Evolutionary conservation across 129 eudicot species (phyloP), one percentile per base, ranked within the genome.

Genomic region (Dittrichia graveolens): DNA sequence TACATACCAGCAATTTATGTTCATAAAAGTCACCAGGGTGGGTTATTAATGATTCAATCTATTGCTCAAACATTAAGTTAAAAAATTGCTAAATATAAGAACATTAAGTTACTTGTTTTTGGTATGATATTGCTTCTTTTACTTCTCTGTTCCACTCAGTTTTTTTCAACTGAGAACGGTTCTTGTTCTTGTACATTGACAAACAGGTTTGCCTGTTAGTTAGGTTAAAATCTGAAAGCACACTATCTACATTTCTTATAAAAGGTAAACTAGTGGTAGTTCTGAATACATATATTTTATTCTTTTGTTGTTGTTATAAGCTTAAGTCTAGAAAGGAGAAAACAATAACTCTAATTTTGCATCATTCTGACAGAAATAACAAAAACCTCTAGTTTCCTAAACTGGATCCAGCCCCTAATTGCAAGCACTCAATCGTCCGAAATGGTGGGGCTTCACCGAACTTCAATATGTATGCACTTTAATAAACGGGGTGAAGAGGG

Each of bases 391-490:
- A 75, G 41, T 63, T 75, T 37, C 66, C 52, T 19, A 67, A 68
- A 41, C 65, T 13, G 35, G 79, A 73, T 8, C 73, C 80, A 66
- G 47, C 78, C 62, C 83, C 75, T 46, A 52, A 55, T 12, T 63
- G 65, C 78, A 75, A 65, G 12, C 41, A 70, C 63, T 76, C 89
- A 6, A 69, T 79, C 0, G 83, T 61, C 75, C 87, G 82, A 39
- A 83, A 46, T 0, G 97, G 98, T 19, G 98, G 98, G 6, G 89
- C 86, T 62, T 82, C 85, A 48, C 95, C 93, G 73, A 94, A 94
- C 76, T 94, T 94, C 78, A 94, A 83, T 0, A 88, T 45, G 81
- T 88, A 90, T 41, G 97, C 98, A 69, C 95, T 94, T 82, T 87
- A 92, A 62, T 90, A 80, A 54, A 78, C 97, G 0, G 89, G 81